Evolutionary conservation across 2,329 filamentous ascomycete species (phyloP).

Genomic region (Helotiales sp.): DNA sequence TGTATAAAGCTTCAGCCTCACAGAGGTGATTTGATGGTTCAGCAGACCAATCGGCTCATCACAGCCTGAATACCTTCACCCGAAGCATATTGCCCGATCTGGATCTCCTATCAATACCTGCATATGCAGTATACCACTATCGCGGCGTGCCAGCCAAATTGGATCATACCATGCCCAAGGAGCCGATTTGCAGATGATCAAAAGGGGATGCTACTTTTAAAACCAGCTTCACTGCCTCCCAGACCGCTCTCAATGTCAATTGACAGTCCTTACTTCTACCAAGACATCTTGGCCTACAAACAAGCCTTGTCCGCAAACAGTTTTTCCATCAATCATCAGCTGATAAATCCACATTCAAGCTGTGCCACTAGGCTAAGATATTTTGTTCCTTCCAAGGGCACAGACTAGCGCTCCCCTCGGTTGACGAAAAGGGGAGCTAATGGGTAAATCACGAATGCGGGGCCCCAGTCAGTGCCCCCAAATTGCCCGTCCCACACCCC

Average conservation of each 20-base stretch:
- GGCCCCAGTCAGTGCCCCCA: background rate
- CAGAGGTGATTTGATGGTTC: background rate
- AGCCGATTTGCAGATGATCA: background rate
- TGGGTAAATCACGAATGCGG: conserved; percentile 7
- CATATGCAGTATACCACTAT: background rate
- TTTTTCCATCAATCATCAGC: background rate
- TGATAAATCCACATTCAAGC: background rate
- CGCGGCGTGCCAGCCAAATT: background rate
- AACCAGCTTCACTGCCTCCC: background rate
- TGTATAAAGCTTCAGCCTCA: background rate
- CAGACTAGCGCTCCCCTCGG: background rate
- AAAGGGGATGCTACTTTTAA: background rate
- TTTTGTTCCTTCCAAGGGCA: background rate
- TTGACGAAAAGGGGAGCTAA: background rate
- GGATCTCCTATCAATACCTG: background rate
- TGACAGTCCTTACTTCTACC: background rate
- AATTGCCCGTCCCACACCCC: background rate
- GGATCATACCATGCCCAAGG: background rate
- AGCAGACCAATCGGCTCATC: background rate
- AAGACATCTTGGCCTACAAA: background rate
- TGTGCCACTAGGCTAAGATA: background rate
- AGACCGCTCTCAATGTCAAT: background rate
- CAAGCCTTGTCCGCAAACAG: background rate
- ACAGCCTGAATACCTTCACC: background rate
- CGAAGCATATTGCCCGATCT: background rate